phyloP scores from a whole-genome alignment of 495 filamentous ascomycete species.

The Neurospora terricola region DNA sequence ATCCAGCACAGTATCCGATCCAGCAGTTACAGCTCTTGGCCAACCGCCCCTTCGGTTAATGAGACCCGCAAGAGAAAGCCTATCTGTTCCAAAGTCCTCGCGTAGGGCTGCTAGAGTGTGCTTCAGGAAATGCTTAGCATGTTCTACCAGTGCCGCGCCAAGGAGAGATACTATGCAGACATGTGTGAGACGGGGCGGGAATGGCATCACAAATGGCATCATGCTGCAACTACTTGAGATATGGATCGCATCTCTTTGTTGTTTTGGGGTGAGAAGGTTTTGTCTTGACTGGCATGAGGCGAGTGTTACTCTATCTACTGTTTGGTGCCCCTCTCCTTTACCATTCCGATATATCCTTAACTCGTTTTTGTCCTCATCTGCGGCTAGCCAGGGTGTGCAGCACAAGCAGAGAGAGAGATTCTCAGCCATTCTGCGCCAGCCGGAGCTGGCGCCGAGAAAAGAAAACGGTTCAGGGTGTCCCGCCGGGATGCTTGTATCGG shows the following conservation, averaged over 20 bases:
- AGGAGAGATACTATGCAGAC: neutral
- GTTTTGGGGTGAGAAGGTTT: neutral
- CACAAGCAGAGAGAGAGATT: neutral
- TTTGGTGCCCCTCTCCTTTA: neutral
- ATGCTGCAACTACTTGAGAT: neutral
- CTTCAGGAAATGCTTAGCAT: neutral
- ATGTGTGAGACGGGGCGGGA: neutral
- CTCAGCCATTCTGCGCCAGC: neutral
- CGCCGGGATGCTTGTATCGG: neutral
- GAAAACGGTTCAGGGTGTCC: neutral
- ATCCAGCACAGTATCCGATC: neutral
- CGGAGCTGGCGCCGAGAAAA: neutral
- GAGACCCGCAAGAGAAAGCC: neutral
- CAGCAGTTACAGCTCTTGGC: neutral
- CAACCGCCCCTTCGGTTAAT: neutral
- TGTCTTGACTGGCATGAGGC: neutral
- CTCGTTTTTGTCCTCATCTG: neutral
- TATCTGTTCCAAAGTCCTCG: neutral
- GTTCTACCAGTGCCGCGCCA: neutral
- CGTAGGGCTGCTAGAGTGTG: neutral
- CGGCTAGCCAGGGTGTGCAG: neutral
- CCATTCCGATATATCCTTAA: neutral
- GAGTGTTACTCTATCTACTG: neutral
- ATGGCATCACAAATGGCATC: neutral
- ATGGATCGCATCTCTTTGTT: neutral